phyloP scores from a whole-genome alignment of 2,329 filamentous ascomycete genomes.

The Aspergillus ochraceus region DNA sequence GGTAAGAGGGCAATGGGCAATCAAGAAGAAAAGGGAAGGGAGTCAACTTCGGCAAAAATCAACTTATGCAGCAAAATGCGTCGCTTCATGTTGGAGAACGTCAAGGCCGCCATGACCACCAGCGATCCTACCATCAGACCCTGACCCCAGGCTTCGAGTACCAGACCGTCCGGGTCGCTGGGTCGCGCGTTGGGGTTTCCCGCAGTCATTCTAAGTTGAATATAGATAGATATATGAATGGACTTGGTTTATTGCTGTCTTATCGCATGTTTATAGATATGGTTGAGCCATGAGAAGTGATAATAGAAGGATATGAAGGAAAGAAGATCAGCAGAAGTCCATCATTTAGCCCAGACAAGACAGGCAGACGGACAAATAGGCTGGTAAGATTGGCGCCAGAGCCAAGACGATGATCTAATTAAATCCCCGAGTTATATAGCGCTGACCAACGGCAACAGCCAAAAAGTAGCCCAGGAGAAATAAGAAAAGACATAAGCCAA shows the following conservation, averaged over 20 bases:
- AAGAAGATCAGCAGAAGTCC: no score
- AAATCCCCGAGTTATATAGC: neutral
- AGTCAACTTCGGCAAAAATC: slow-evolving; percentile 49
- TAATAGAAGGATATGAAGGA: neutral
- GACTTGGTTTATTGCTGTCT: neutral
- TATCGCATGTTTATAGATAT: neutral
- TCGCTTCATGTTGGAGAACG: slow-evolving; percentile 51
- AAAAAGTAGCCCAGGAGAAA: neutral
- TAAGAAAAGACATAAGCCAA: neutral
- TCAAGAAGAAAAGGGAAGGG: neutral
- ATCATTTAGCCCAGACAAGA: no score
- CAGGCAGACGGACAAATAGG: no score
- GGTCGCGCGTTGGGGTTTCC: slow-evolving; percentile 21
- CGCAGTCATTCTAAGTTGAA: slow-evolving; percentile 4
- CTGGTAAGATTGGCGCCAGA: neutral
- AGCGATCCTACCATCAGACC: slow-evolving; percentile 52
- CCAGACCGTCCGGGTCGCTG: slow-evolving; percentile 33
- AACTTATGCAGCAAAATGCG: slow-evolving; percentile 52
- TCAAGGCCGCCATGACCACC: slow-evolving; percentile 51
- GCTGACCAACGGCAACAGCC: neutral
- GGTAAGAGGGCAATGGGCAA: neutral
- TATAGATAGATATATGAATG: neutral
- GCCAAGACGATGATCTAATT: neutral
- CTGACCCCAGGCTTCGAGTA: slow-evolving; percentile 51
- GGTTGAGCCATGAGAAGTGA: neutral